Evolutionary conservation across 164 flowering plant genomes (phyloP).

Genomic region (Nelumbo lutea): DNA sequence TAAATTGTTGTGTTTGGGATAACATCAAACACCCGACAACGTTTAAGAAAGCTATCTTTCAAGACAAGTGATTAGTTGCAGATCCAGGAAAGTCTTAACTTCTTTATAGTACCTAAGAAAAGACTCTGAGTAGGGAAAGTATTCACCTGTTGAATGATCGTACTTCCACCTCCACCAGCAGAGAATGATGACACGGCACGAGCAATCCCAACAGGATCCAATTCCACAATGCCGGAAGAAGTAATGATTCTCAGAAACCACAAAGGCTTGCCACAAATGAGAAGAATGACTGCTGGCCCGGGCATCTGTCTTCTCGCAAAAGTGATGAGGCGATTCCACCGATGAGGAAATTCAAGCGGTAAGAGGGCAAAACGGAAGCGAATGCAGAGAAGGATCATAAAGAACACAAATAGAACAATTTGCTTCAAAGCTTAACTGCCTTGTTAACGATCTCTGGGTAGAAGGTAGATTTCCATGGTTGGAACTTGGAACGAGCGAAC

Average conservation of each 20-base stretch:
- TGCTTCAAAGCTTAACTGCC: conserved; percentile 7
- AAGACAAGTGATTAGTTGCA: neutral
- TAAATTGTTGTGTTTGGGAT: neutral
- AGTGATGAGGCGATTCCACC: conserved; percentile 31
- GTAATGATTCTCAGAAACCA: conserved; percentile 39
- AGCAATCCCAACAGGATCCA: conserved; percentile 34
- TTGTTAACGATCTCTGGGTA: neutral
- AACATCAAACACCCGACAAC: conserved; percentile 14
- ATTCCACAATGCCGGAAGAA: conserved; percentile 42
- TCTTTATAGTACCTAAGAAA: neutral
- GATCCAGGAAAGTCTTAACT: neutral
- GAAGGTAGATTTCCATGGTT: neutral
- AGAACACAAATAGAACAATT: conserved; percentile 17
- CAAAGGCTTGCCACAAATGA: conserved; percentile 34
- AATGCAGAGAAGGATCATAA: conserved; percentile 19
- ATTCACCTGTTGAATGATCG: conserved; percentile 47
- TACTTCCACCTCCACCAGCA: conserved; percentile 43
- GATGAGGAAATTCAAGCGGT: conserved; percentile 28
- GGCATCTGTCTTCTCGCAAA: conserved; percentile 26
- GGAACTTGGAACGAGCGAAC: conserved; percentile 2
- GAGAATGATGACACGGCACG: conserved; percentile 36
- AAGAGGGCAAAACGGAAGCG: conserved; percentile 21
- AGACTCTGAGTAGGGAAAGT: neutral
- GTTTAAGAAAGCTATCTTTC: too few relatives aligned
- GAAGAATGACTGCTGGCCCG: conserved; percentile 19